Percentiles rank a stretch among this genome's conserved stretches.
Evolutionary conservation across 2,329 filamentous ascomycete genomes (phyloP).

Genomic region (Colletotrichum melonis): DNA sequence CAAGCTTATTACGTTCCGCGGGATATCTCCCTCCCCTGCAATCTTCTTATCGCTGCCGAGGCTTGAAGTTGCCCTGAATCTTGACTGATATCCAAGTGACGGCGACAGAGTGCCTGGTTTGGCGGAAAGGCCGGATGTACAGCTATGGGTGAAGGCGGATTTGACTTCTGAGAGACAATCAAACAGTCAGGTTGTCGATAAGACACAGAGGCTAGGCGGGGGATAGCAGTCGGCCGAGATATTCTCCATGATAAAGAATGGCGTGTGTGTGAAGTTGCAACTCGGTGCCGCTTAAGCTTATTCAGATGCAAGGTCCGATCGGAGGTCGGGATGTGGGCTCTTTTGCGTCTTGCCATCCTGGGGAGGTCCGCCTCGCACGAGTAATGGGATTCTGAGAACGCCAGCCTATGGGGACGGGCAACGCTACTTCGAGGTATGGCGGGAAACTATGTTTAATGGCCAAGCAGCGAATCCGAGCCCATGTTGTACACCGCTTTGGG

Average conservation of each 20-base stretch:
- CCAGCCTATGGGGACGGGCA: neutral
- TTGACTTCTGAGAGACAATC: neutral
- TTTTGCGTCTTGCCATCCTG: neutral
- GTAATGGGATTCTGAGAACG: constrained; percentile 14
- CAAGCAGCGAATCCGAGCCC: neutral
- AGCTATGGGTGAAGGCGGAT: neutral
- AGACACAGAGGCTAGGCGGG: neutral
- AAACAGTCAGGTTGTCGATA: neutral
- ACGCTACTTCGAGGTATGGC: constrained; percentile 5
- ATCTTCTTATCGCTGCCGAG: neutral
- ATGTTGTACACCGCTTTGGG: constrained; percentile 18
- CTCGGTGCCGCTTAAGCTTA: constrained; percentile 30
- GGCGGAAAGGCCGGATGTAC: constrained; percentile 29
- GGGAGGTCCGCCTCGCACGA: constrained; percentile 15
- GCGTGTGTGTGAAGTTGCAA: constrained; percentile 1
- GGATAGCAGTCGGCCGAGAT: neutral
- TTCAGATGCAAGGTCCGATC: constrained; percentile 33
- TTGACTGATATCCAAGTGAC: neutral
- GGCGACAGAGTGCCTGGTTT: constrained; percentile 25
- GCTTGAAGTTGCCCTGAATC: neutral
- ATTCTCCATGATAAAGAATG: neutral
- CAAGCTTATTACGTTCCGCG: neutral
- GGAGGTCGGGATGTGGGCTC: constrained; percentile 23
- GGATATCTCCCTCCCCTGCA: neutral
- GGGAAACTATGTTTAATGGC: constrained; percentile 20